phyloP scores from a whole-genome alignment of 495 filamentous ascomycete genomes.

The Choiromyces venosus region DNA sequence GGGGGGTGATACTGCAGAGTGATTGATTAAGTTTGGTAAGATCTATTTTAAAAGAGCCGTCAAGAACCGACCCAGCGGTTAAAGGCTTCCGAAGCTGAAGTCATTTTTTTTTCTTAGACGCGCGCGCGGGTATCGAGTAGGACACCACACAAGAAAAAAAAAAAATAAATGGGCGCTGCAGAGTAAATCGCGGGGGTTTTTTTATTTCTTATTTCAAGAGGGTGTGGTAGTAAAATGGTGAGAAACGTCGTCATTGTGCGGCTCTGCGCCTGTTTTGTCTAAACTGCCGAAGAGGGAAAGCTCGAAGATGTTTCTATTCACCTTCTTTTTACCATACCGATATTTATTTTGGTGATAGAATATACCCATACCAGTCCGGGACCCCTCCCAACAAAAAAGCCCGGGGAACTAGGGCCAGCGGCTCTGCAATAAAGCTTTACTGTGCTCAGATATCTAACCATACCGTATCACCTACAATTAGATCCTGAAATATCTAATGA shows the following conservation, averaged over 20 bases:
- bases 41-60: constrained; percentile 29
- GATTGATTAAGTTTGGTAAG: constrained; percentile 13
- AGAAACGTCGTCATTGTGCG: constrained; percentile 21
- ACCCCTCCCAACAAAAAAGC: neutral
- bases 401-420: neutral
- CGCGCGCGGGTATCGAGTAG: constrained; percentile 32
- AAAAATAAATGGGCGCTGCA: neutral
- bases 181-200: neutral
- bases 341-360: neutral
- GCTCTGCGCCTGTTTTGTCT: constrained; percentile 12
- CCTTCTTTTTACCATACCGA: neutral
- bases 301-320: neutral
- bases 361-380: neutral
- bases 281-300: constrained; percentile 24
- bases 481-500: neutral
- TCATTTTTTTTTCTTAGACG: constrained; percentile 8
- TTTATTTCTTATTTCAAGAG: neutral
- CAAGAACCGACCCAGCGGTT: constrained; percentile 20
- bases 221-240: neutral
- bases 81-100: constrained; percentile 12
- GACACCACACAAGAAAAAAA: neutral
- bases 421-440: neutral
- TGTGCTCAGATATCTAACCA: neutral
- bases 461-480: neutral
- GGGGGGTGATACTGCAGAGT: neutral